Evolutionary conservation across 2,329 filamentous ascomycete species (phyloP).

Genomic region (Xylaria sp.): DNA sequence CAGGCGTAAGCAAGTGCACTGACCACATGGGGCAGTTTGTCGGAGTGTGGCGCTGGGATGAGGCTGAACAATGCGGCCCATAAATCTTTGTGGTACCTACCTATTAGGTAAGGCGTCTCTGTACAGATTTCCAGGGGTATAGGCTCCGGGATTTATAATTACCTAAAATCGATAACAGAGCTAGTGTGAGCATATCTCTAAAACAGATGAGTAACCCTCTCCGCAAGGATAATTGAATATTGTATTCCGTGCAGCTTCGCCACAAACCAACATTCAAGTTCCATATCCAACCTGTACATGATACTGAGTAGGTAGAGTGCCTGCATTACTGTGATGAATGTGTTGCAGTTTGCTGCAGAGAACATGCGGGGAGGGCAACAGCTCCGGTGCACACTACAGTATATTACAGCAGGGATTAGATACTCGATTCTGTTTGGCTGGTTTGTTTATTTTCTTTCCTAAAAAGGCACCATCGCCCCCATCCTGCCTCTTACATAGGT

Average conservation of each 20-base stretch:
- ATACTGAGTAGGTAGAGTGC: neutral
- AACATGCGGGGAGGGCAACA: conserved; percentile 26
- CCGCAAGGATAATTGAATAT: too few relatives aligned
- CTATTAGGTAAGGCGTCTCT: neutral
- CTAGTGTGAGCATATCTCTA: too few relatives aligned
- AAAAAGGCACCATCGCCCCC: conserved; percentile 21
- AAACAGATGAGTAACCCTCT: too few relatives aligned
- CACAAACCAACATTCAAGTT: neutral
- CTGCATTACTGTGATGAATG: conserved; percentile 12
- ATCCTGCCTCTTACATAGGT: neutral
- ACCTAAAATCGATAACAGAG: neutral
- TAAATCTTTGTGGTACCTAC: neutral
- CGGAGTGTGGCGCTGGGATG: conserved; percentile 1
- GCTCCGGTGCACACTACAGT: conserved; percentile 5
- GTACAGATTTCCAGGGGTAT: neutral
- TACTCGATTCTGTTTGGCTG: conserved; percentile 21
- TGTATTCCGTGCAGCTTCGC: neutral
- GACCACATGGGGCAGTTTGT: neutral
- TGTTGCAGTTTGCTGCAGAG: conserved; percentile 20
- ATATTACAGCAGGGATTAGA: conserved; percentile 20
- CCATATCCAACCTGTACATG: neutral
- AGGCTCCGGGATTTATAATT: neutral
- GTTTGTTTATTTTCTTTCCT: conserved; percentile 37
- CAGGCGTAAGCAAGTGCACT: neutral
- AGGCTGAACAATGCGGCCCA: neutral